phyloP scores from a whole-genome alignment of 2,329 filamentous ascomycete species.

The Cytospora chrysosperma region DNA sequence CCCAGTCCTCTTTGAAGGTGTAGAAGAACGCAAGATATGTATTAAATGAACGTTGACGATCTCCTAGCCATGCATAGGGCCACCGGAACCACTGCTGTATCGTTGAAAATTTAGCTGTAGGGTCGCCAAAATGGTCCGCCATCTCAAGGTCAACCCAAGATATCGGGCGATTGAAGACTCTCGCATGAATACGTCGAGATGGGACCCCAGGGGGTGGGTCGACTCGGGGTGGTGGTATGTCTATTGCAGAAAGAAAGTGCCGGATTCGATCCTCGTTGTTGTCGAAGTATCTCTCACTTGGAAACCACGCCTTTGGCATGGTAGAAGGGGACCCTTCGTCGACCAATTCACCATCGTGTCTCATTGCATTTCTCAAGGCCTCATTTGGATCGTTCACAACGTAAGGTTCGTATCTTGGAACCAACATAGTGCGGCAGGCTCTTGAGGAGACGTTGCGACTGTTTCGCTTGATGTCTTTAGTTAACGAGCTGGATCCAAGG shows the following conservation, averaged over 20 bases:
- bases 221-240: not conserved
- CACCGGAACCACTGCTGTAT: slow-evolving; percentile 39
- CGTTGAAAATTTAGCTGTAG: slow-evolving; percentile 29
- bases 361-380: slow-evolving; percentile 26
- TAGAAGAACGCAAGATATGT: slow-evolving; percentile 51
- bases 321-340: not conserved
- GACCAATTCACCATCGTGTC: slow-evolving; percentile 18
- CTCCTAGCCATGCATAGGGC: slow-evolving; percentile 28
- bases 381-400: slow-evolving; percentile 40
- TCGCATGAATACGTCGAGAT: slow-evolving; percentile 21
- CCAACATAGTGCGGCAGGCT: slow-evolving; percentile 29
- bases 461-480: slow-evolving; percentile 18
- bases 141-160: slow-evolving; percentile 43
- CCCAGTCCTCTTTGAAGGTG: slow-evolving; percentile 43
- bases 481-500: slow-evolving; percentile 45
- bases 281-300: slow-evolving; percentile 4
- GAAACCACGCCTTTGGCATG: not conserved
- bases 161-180: slow-evolving; percentile 41
- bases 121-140: slow-evolving; percentile 36
- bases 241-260: slow-evolving; percentile 17
- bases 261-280: slow-evolving; percentile 8
- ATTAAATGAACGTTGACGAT: slow-evolving; percentile 29
- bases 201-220: too few species aligned
- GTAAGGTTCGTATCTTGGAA: slow-evolving; percentile 39
- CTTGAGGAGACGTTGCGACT: not conserved